These are phyloP conservation scores for Atkinsonella hypoxylon DNA, from an alignment of 2,329 filamentous ascomycete species.

Conservation along the genomic window DNA sequence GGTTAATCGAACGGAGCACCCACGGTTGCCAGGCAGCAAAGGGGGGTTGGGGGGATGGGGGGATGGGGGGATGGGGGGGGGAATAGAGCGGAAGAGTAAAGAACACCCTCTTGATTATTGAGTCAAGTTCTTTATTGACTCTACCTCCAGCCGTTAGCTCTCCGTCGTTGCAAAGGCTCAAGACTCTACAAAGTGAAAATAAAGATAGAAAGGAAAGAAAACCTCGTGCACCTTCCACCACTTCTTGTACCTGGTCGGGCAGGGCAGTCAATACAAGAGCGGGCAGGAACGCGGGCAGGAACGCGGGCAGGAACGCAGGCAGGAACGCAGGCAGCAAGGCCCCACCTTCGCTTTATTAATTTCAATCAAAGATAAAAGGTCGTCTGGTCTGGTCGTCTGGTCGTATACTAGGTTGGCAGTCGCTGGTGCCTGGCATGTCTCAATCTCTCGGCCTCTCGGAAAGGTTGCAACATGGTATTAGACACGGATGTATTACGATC, in stretches of 20 bases:
- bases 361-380: background rate
- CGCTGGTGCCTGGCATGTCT: background rate
- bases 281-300: constrained; percentile 5
- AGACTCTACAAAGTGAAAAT: background rate
- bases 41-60: background rate
- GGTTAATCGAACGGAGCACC: too few species aligned
- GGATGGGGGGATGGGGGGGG: background rate
- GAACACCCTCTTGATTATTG: background rate
- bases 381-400: too few species aligned
- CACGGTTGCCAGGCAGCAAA: too few species aligned
- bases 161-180: background rate
- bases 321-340: constrained; percentile 4
- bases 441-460: background rate
- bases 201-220: background rate
- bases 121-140: background rate
- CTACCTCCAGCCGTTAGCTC: background rate
- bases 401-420: background rate
- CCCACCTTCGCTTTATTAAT: background rate
- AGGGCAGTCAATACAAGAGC: constrained; percentile 2
- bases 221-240: background rate
- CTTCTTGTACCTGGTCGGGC: constrained; percentile 6
- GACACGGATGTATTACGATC: background rate
- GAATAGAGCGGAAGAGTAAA: background rate
- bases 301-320: too few species aligned
- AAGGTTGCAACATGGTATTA: constrained; percentile 3